phyloP scores from a whole-genome alignment of 148 eudicot genomes.

The Tetragonia tetragonoides region DNA sequence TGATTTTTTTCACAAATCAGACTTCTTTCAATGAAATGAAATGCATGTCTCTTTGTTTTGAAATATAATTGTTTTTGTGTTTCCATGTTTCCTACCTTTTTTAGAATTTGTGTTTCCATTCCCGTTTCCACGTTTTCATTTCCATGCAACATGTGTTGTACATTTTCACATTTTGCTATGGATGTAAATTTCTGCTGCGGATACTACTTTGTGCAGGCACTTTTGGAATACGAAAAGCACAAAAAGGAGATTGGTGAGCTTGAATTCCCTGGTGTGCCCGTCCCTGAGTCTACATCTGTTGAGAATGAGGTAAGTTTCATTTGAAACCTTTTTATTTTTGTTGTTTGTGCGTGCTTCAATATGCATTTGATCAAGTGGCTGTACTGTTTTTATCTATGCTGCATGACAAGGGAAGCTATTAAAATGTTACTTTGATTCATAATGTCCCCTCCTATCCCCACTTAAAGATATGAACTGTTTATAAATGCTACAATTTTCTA shows the following conservation, averaged over 20 bases:
- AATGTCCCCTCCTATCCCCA: not conserved
- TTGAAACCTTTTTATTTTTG: not conserved
- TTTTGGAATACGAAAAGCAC: constrained; percentile 79
- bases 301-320: constrained; percentile 54
- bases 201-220: constrained; percentile 47
- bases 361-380: not conserved
- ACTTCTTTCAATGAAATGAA: too few relatives aligned
- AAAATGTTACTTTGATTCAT: not conserved
- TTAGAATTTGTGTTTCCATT: too few relatives aligned
- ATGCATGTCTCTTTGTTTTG: too few relatives aligned
- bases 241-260: constrained; percentile 70
- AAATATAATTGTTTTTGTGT: too few relatives aligned
- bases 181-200: constrained; percentile 8
- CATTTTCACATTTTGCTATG: not conserved
- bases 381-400: not conserved
- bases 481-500: not conserved
- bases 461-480: not conserved
- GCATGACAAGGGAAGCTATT: not conserved
- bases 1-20: too few relatives aligned
- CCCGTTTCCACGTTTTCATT: too few relatives aligned
- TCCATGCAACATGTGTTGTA: too few relatives aligned
- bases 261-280: constrained; percentile 47
- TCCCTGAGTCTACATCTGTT: constrained; percentile 51
- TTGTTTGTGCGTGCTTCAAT: not conserved
- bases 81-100: too few relatives aligned